A percentile compares a stretch with the other conserved stretches of the same genome.
These are phyloP conservation scores for Modicella reniformis DNA, from an alignment of 371 early-diverging fungal species.

Conservation along the genomic window DNA sequence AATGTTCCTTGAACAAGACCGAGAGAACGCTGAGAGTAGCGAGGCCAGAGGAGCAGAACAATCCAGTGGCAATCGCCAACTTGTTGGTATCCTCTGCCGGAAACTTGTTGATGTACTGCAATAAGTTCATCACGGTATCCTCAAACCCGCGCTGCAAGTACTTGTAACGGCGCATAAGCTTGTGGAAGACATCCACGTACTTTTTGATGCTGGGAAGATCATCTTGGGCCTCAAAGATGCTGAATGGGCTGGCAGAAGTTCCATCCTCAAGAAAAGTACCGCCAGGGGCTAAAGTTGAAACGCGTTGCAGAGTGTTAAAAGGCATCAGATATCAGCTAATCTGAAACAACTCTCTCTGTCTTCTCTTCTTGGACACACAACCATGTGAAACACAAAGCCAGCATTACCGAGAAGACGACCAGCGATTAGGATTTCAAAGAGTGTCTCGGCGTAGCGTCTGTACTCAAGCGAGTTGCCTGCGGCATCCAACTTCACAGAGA, in stretches of 20 bases:
- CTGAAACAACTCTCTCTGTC: not conserved
- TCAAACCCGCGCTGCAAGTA: slow-evolving; percentile 89
- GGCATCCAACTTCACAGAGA: slow-evolving; percentile 79
- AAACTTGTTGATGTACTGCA: slow-evolving; percentile 91
- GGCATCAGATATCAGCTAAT: not conserved
- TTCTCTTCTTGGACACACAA: too few species aligned
- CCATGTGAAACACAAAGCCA: not conserved
- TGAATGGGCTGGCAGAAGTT: slow-evolving; percentile 82
- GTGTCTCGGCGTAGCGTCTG: slow-evolving; percentile 91
- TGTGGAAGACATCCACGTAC: slow-evolving; percentile 83
- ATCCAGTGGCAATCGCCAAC: slow-evolving; percentile 82
- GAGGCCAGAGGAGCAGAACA: slow-evolving; percentile 76
- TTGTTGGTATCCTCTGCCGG: slow-evolving; percentile 78
- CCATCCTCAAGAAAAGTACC: slow-evolving; percentile 85
- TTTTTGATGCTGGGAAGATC: slow-evolving; percentile 75
- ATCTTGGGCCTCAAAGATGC: slow-evolving; percentile 82
- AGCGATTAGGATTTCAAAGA: slow-evolving; percentile 91
- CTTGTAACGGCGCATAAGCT: slow-evolving; percentile 91
- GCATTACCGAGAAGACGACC: slow-evolving; percentile 86
- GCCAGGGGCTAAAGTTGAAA: slow-evolving; percentile 78
- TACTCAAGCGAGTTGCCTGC: slow-evolving; percentile 90
- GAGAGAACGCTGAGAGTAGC: slow-evolving; percentile 74
- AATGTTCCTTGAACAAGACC: slow-evolving; percentile 87
- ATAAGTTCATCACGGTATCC: slow-evolving; percentile 83
- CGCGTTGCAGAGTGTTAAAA: not conserved